Percentiles rank a stretch among this genome's conserved stretches.
Conservation (phyloP, 2,329 filamentous ascomycete species). For the Calonectria naviculata region DNA sequence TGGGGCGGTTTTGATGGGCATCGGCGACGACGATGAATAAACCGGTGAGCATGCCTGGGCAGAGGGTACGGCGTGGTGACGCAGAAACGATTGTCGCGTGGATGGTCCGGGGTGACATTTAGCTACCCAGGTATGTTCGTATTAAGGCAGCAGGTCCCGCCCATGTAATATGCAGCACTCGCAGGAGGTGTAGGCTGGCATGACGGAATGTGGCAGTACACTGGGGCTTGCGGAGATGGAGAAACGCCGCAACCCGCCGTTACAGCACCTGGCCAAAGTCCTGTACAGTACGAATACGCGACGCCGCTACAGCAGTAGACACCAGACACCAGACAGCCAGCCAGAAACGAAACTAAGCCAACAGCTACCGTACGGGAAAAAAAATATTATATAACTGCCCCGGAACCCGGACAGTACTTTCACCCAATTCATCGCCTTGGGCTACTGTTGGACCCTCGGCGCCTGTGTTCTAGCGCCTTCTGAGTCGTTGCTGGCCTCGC, state of each 20-base stretch:
- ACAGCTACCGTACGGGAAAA: background rate
- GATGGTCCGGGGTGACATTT: constrained; percentile 1
- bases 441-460: background rate
- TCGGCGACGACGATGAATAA: constrained; percentile 11
- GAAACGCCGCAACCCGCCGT: constrained; percentile 34
- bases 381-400: background rate
- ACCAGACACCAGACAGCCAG: background rate
- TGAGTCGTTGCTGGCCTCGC: background rate
- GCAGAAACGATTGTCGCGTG: constrained; percentile 7
- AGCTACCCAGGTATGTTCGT: constrained; percentile 1
- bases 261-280: background rate
- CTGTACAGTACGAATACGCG: constrained; percentile 17
- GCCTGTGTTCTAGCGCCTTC: background rate
- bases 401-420: constrained; percentile 18
- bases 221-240: constrained; percentile 27
- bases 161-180: background rate
- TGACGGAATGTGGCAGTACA: constrained; percentile 30
- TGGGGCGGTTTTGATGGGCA: constrained; percentile 14
- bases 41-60: constrained; percentile 1
- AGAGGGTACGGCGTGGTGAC: background rate
- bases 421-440: background rate
- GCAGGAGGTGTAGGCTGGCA: constrained; percentile 32
- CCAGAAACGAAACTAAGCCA: background rate
- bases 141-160: background rate
- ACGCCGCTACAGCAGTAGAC: background rate